A percentile compares a stretch with the other conserved stretches of the same genome.
Conservation (phyloP, 306 rosid genomes). For the Cyamopsis tetragonoloba region DNA sequence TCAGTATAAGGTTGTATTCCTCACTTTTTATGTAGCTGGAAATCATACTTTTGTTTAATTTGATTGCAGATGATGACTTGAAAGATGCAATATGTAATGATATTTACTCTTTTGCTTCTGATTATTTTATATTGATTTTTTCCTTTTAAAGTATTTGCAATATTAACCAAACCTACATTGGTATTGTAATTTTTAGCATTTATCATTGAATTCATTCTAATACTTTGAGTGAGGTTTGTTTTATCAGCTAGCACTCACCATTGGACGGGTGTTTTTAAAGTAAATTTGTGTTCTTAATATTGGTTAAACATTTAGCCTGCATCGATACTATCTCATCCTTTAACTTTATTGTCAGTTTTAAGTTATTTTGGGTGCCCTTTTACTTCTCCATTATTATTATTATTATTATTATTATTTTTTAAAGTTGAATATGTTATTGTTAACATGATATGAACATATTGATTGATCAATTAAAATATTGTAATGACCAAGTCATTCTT, state of each 20-base stretch:
- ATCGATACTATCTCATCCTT: not conserved
- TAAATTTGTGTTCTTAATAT: not conserved
- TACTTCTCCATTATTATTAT: not conserved
- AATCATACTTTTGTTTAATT: not conserved
- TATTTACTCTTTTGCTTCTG: not conserved
- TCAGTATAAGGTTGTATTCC: not conserved
- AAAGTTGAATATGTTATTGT: not conserved
- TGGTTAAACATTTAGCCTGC: not conserved
- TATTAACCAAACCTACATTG: not conserved
- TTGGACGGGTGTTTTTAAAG: not conserved
- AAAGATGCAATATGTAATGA: constrained; percentile 2
- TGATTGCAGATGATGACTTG: not conserved
- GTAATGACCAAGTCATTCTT: constrained; percentile 23
- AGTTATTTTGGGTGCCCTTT: not conserved
- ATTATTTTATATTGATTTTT: not conserved
- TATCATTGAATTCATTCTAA: constrained; percentile 10
- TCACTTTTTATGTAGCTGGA: not conserved
- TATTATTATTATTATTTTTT: not conserved
- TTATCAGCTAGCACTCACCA: not conserved
- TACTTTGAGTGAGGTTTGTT: not conserved
- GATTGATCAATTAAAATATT: not conserved
- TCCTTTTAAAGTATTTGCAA: not conserved
- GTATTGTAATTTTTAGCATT: not conserved
- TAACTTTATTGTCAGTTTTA: not conserved
- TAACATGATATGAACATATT: not conserved